Percentiles rank a stretch among this genome's conserved stretches.
Conservation (phyloP, 2,329 filamentous ascomycete genomes). For the Fusarium torulosum region DNA sequence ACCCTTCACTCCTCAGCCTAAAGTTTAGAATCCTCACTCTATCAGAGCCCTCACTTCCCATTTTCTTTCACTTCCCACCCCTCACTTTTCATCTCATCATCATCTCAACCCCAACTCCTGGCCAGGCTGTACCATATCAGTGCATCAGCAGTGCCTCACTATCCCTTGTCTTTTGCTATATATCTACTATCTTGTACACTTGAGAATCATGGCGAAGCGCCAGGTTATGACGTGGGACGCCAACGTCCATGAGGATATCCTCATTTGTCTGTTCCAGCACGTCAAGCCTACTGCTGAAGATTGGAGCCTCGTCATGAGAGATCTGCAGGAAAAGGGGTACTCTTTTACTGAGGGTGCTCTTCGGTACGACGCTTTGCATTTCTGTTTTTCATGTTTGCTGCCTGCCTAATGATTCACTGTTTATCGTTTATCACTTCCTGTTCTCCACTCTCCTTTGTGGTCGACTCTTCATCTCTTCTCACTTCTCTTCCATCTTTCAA, state of each 20-base stretch:
- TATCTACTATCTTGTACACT: not conserved
- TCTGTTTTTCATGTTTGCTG: slow-evolving; percentile 7
- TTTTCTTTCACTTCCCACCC: not conserved
- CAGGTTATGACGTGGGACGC: slow-evolving; percentile 57
- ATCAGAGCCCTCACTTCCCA: not conserved
- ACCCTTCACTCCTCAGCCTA: slow-evolving; percentile 1
- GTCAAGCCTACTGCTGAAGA: slow-evolving; percentile 51
- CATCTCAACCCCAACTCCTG: not conserved
- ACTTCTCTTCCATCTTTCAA: slow-evolving; percentile 2
- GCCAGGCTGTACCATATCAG: not conserved
- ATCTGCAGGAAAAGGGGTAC: slow-evolving; percentile 56
- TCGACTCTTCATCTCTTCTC: not conserved
- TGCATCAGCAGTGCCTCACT: not conserved
- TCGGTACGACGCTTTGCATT: slow-evolving; percentile 50
- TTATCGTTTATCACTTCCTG: not conserved
- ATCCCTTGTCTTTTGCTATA: not conserved
- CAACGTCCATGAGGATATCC: slow-evolving; percentile 59
- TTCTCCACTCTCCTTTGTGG: not conserved
- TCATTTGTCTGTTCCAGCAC: slow-evolving; percentile 57
- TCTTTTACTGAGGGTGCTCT: slow-evolving; percentile 57
- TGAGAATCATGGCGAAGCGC: slow-evolving; percentile 47
- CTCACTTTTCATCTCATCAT: not conserved
- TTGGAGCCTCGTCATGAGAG: slow-evolving; percentile 54
- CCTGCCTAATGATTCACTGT: not conserved
- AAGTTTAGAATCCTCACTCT: slow-evolving; percentile 2